These are phyloP conservation scores for Didymella segeticola DNA, from an alignment of 2,329 filamentous ascomycete species.

Conservation along the genomic window DNA sequence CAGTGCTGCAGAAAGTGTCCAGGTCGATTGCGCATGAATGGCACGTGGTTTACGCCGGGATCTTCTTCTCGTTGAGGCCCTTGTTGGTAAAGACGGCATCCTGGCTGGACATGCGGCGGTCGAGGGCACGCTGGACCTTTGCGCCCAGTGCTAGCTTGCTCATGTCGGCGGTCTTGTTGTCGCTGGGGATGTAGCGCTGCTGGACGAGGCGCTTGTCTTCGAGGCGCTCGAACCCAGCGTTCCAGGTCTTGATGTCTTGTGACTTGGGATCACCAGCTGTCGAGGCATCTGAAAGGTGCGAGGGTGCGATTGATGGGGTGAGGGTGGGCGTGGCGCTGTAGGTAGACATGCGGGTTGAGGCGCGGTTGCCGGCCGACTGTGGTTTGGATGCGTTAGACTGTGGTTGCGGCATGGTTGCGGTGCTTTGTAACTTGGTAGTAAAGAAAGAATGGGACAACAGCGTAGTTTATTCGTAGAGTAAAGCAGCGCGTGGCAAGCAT, in stretches of 20 bases:
- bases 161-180: conserved; percentile 81
- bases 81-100: conserved; percentile 81
- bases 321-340: conserved; percentile 60
- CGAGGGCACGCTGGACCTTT: conserved; percentile 87
- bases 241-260: conserved; percentile 75
- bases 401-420: conserved; percentile 28
- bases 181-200: conserved; percentile 80
- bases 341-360: conserved; percentile 57
- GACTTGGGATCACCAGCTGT: conserved; percentile 57
- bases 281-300: conserved; percentile 47
- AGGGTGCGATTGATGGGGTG: conserved; percentile 58
- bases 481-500: conserved; percentile 19
- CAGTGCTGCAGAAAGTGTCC: conserved; percentile 15
- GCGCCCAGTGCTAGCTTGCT: conserved; percentile 87
- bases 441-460: conserved; percentile 6
- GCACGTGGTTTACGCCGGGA: conserved; percentile 30
- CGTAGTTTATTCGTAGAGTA: conserved; percentile 21
- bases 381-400: conserved; percentile 36
- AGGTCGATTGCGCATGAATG: not conserved
- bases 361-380: conserved; percentile 45
- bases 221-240: conserved; percentile 81
- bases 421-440: conserved; percentile 10
- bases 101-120: conserved; percentile 84
- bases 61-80: conserved; percentile 45
- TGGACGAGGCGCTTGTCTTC: conserved; percentile 85